Conservation (phyloP, 1,284 basidiomycete species). For the Amylostereum chailletii region DNA sequence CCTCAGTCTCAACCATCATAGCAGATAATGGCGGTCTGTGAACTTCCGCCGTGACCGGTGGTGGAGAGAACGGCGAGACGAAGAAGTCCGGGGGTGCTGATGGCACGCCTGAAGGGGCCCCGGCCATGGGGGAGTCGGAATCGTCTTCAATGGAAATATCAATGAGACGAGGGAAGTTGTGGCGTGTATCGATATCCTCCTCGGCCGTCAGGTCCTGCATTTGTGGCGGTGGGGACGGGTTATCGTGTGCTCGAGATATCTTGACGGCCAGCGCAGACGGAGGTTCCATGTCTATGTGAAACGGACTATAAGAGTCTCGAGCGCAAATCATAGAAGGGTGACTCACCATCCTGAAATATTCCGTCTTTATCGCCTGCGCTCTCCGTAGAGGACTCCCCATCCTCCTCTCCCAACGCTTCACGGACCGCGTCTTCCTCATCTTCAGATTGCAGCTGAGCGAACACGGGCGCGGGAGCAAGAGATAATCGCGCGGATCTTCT, state of each 20-base stretch:
- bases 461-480: constrained; percentile 21
- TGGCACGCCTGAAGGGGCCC: too few relatives aligned
- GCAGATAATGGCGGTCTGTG: too few relatives aligned
- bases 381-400: constrained; percentile 14
- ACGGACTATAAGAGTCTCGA: not conserved
- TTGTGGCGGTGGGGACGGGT: constrained; percentile 65
- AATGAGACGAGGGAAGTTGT: too few relatives aligned
- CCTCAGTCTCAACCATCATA: too few relatives aligned
- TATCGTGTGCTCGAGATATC: constrained; percentile 59
- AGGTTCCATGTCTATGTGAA: constrained; percentile 36
- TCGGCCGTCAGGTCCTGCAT: constrained; percentile 5
- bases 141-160: not conserved
- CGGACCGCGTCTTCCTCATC: constrained; percentile 17
- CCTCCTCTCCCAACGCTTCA: constrained; percentile 17
- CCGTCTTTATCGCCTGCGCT: constrained; percentile 12
- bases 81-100: too few relatives aligned
- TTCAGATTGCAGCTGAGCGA: constrained; percentile 13
- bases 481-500: constrained; percentile 46
- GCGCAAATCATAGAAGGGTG: not conserved
- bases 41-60: too few relatives aligned
- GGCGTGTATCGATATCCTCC: too few relatives aligned
- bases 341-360: constrained; percentile 23
- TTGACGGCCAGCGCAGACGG: constrained; percentile 53
- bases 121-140: too few relatives aligned
- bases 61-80: too few relatives aligned